Conservation (phyloP, 2,329 filamentous ascomycete genomes). For the Rachicladosporium sp. region DNA sequence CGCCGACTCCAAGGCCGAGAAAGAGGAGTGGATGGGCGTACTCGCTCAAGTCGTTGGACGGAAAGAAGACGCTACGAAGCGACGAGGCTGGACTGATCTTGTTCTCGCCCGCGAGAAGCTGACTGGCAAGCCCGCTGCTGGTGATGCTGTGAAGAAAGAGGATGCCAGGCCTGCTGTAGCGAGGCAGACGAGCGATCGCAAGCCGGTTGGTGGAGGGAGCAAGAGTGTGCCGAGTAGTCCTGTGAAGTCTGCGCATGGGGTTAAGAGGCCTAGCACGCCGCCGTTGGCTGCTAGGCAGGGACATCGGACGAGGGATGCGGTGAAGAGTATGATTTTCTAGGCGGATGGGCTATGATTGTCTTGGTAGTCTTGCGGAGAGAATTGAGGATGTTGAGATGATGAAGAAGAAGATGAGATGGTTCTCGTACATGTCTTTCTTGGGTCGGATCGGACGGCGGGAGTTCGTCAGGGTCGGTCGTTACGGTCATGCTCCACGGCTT, state of each 20-base stretch:
- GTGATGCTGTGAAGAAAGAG: not conserved
- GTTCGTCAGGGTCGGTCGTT: too few species aligned
- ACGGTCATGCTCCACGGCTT: too few species aligned
- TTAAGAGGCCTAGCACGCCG: conserved; percentile 18
- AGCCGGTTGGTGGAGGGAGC: conserved; percentile 9
- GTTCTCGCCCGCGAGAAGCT: conserved; percentile 37
- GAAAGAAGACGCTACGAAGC: conserved; percentile 37
- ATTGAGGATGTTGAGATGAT: too few species aligned
- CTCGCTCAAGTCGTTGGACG: conserved; percentile 59
- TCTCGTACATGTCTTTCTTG: too few species aligned
- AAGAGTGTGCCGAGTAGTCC: conserved; percentile 16
- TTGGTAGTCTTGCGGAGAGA: too few species aligned
- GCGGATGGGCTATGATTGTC: too few species aligned
- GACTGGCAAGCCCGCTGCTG: too few species aligned
- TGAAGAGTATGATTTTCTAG: conserved; percentile 28
- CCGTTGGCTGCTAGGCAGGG: conserved; percentile 20
- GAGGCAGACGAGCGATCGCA: conserved; percentile 12
- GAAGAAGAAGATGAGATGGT: too few species aligned
- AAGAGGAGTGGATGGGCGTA: conserved; percentile 89
- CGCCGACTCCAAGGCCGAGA: conserved; percentile 74
- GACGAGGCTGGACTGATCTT: conserved; percentile 45
- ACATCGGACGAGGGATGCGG: conserved; percentile 20
- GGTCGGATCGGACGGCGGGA: too few species aligned
- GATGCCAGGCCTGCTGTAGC: not conserved
- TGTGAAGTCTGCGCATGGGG: conserved; percentile 7